phyloP scores from a whole-genome alignment of 2,329 filamentous ascomycete genomes.

The Bipolaris zeicola region DNA sequence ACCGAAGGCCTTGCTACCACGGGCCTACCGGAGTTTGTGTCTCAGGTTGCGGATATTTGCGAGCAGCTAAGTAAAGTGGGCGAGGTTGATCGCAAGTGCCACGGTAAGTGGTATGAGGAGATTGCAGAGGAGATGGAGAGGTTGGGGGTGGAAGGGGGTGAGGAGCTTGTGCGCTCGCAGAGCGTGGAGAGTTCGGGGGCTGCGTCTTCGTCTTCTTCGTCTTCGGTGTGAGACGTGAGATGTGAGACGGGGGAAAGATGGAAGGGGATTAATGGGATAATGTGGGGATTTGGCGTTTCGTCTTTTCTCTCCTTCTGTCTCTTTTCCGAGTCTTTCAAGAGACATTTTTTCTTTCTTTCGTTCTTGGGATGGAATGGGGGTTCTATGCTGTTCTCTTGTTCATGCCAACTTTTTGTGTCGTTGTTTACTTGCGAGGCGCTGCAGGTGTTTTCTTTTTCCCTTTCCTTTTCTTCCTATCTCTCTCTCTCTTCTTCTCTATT shows the following conservation, averaged over 20 bases:
- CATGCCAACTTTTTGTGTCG: background rate
- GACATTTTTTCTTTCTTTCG: background rate
- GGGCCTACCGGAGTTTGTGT: conserved; percentile 75
- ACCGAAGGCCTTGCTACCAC: conserved; percentile 71
- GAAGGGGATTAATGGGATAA: background rate
- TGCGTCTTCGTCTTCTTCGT: conserved; percentile 1
- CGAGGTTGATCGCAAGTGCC: conserved; percentile 69
- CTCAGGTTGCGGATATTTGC: conserved; percentile 70
- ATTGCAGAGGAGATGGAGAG: conserved; percentile 62
- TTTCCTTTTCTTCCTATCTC: background rate
- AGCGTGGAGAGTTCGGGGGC: conserved; percentile 33
- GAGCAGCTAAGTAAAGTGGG: conserved; percentile 70
- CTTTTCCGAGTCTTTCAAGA: no score
- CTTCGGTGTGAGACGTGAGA: conserved; percentile 1
- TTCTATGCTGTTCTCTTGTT: background rate
- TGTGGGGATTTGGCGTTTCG: background rate
- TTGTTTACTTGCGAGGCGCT: conserved; percentile 13
- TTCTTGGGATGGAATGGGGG: background rate
- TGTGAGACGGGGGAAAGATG: background rate
- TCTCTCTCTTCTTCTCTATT: background rate
- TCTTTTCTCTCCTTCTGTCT: background rate
- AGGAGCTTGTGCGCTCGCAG: conserved; percentile 33
- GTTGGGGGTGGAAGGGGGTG: conserved; percentile 38
- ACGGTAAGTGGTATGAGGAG: conserved; percentile 72
- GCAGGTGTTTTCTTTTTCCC: background rate